A percentile compares a stretch with the other conserved stretches of the same genome.
These are phyloP conservation scores for Trichoderma erinaceum DNA, from an alignment of 495 filamentous ascomycete species.

Conservation along the genomic window DNA sequence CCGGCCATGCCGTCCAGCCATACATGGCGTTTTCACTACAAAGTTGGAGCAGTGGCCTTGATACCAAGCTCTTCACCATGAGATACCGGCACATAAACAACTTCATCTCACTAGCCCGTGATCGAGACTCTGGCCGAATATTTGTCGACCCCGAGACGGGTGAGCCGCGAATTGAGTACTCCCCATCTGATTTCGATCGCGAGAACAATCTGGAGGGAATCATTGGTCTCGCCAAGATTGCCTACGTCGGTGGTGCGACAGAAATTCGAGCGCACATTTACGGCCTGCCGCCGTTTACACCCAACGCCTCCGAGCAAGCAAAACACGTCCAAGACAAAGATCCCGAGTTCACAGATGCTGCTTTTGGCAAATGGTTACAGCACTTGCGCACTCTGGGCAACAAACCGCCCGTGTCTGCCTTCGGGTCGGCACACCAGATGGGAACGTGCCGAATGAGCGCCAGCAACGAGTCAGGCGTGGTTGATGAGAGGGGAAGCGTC, in stretches of 20 bases:
- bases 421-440: conserved; percentile 77
- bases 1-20: conserved; percentile 21
- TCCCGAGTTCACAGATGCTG: conserved; percentile 57
- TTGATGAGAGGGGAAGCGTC: conserved; percentile 66
- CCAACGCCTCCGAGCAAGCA: conserved; percentile 28
- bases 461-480: conserved; percentile 56
- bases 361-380: conserved; percentile 62
- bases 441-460: conserved; percentile 78
- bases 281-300: conserved; percentile 61
- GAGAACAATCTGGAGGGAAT: conserved; percentile 65
- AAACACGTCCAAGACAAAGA: conserved; percentile 25
- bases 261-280: conserved; percentile 63
- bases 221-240: conserved; percentile 63
- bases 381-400: conserved; percentile 45
- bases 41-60: conserved; percentile 57
- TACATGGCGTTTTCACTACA: conserved; percentile 45
- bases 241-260: conserved; percentile 65
- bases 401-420: conserved; percentile 44
- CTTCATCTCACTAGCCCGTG: conserved; percentile 65
- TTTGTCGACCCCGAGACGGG: conserved; percentile 68
- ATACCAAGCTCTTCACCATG: conserved; percentile 60
- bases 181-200: conserved; percentile 61
- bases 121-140: conserved; percentile 66
- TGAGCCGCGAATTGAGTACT: conserved; percentile 58
- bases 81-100: conserved; percentile 56